Base-by-base conservation (phyloP, 1,284 basidiomycete species). In the Tilletia caries region DNA sequence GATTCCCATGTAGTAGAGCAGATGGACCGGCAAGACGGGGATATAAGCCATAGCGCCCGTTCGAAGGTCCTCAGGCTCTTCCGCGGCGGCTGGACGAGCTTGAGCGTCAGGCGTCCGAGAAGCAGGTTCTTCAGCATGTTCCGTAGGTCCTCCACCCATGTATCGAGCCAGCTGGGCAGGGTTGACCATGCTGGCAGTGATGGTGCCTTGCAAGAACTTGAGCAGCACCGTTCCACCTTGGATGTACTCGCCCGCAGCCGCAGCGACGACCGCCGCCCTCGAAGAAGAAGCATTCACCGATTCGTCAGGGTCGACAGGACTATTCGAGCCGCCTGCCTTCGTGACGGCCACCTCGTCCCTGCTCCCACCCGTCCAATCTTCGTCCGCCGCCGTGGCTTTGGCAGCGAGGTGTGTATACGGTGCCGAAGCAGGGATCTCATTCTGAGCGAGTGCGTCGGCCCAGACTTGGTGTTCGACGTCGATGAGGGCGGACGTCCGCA, bases 1-100 rank as follows among this genome's bases (percentile, higher is more conserved):
- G 32, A 62, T 62, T 27, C 58, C 58, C 58, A 62, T 62, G 58
- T 62, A 62, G 32, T 62, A 62, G 15, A 62, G 33, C 32, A 62
- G 29, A 62, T 62, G 58, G 10, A 62, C 58, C 12, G 58, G 58
- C 13, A 62, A 23, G 27, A 62, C 58, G 8, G 58, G 58, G 33
- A 62, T 62, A 29, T 62, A 62, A 6, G 32, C 13, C 58, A 62
- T 62, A n/a, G 58, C 58, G 13, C 58, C 58, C 58, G 58, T 62
- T 20, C 58, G 58, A 20, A 62, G 58, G 20, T 62, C 58, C 33
- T 62, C 58, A 6, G 29, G 13, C 32, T 25, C 4, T 29, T 62
- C 58, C 12, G 48, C 37, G 15, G 48, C 48, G 12, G 20, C 23
- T 6, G 48, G 13, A 58, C 25, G 27, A 1, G 43, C 48, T 52